These are phyloP conservation scores for Microsporum ferrugineum DNA, from an alignment of 2,329 filamentous ascomycete genomes.

Conservation along the genomic window DNA sequence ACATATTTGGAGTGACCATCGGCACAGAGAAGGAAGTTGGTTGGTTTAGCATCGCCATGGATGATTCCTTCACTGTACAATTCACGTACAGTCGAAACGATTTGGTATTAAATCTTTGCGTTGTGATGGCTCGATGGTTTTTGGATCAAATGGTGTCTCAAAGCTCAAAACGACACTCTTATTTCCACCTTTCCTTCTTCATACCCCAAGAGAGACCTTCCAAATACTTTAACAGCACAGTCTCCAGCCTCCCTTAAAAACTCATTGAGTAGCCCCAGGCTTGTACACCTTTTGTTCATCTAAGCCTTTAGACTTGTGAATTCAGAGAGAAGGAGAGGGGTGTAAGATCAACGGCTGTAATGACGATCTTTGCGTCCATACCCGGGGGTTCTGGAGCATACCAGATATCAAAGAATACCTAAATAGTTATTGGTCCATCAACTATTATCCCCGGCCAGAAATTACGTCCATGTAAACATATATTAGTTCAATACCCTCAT, in stretches of 20 bases:
- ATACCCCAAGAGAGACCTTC: conserved; percentile 9
- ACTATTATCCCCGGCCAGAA: too few relatives aligned
- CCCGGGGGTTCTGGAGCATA: conserved; percentile 1
- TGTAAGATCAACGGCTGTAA: conserved; percentile 3
- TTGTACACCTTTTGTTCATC: conserved; percentile 9
- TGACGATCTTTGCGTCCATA: conserved; percentile 5
- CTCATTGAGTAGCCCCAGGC: conserved; percentile 7
- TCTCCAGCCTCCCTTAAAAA: conserved; percentile 8
- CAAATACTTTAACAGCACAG: conserved; percentile 8
- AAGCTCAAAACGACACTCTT: conserved; percentile 8
- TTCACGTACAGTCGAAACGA: conserved; percentile 5
- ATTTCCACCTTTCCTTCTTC: conserved; percentile 5
- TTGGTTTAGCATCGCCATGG: conserved; percentile 10
- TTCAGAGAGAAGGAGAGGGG: conserved; percentile 10
- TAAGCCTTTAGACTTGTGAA: conserved; percentile 11
- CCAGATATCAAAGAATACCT: too few relatives aligned
- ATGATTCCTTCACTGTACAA: conserved; percentile 9
- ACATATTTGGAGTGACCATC: conserved; percentile 7
- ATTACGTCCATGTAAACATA: too few relatives aligned
- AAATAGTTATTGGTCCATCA: too few relatives aligned
- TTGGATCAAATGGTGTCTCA: conserved; percentile 10
- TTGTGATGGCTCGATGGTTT: conserved; percentile 7
- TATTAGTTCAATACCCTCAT: too few relatives aligned
- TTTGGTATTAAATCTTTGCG: conserved; percentile 7
- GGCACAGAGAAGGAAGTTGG: conserved; percentile 8